A percentile compares a stretch with the other conserved stretches of the same genome.
Conservation (phyloP, 495 filamentous ascomycete species). For the Hypoxylon trugodes region DNA sequence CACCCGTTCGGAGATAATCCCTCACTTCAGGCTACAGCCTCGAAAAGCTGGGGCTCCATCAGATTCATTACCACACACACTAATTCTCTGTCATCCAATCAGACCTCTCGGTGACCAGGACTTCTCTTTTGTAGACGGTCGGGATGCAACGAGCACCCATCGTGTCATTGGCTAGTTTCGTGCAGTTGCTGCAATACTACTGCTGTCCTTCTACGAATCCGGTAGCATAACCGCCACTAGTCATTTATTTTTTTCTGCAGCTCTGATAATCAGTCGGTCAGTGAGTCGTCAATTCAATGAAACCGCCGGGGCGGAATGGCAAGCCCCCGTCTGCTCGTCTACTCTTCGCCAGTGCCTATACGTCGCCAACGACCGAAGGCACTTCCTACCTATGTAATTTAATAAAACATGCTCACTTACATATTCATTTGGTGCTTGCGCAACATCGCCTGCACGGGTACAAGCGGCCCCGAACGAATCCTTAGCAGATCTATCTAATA, state of each 20-base stretch:
- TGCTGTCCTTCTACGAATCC: slow-evolving; percentile 34
- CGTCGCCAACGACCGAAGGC: slow-evolving; percentile 8
- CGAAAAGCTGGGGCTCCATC: slow-evolving; percentile 40
- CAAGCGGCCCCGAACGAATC: slow-evolving; percentile 21
- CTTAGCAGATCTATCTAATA: slow-evolving; percentile 10
- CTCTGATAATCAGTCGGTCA: slow-evolving; percentile 27
- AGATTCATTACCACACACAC: slow-evolving; percentile 35
- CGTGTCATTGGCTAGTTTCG: slow-evolving; percentile 29
- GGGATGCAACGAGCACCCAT: slow-evolving; percentile 33
- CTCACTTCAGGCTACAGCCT: slow-evolving; percentile 43
- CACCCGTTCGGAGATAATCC: slow-evolving; percentile 48
- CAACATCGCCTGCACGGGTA: slow-evolving; percentile 30
- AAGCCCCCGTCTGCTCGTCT: slow-evolving; percentile 17
- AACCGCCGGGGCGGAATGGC: slow-evolving; percentile 32
- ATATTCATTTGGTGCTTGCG: too few relatives aligned
- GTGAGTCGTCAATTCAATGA: slow-evolving; percentile 35
- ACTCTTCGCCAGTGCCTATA: neutral
- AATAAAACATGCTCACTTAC: slow-evolving; percentile 10
- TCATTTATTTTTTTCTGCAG: slow-evolving; percentile 38
- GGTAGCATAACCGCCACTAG: slow-evolving; percentile 40
- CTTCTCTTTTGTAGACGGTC: slow-evolving; percentile 22
- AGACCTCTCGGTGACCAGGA: slow-evolving; percentile 19
- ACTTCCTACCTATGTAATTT: neutral
- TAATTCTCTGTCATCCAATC: slow-evolving; percentile 30
- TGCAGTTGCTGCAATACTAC: slow-evolving; percentile 40